A percentile compares a stretch with the other conserved stretches of the same genome.
phyloP scores from a whole-genome alignment of 2,329 filamentous ascomycete species.

The Aspergillus hortae region DNA sequence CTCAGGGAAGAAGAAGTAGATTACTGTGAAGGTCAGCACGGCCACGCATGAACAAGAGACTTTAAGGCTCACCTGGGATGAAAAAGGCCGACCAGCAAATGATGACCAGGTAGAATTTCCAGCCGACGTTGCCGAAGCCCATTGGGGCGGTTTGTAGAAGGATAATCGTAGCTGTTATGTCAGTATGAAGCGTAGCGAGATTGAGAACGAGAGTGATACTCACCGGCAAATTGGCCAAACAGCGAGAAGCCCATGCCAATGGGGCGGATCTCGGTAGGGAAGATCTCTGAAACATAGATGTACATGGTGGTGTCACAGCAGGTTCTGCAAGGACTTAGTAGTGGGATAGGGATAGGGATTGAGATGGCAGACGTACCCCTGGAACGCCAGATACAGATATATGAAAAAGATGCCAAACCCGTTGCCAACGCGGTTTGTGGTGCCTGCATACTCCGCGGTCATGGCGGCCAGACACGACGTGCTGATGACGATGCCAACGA shows the following conservation, averaged over 20 bases:
- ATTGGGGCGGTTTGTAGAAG: constrained; percentile 47
- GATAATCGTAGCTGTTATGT: constrained; percentile 41
- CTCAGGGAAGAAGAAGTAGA: constrained; percentile 46
- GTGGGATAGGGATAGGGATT: not conserved
- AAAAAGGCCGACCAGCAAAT: constrained; percentile 44
- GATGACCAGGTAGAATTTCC: constrained; percentile 51
- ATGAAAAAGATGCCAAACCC: constrained; percentile 41
- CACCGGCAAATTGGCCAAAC: constrained; percentile 48
- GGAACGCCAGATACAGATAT: constrained; percentile 48
- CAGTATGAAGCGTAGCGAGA: not conserved
- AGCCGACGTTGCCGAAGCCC: constrained; percentile 44
- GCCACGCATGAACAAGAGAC: not conserved
- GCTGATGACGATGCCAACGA: constrained; percentile 39
- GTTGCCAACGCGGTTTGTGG: constrained; percentile 39
- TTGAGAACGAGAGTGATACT: not conserved
- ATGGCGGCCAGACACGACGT: constrained; percentile 40
- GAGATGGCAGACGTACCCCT: constrained; percentile 31
- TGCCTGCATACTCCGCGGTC: constrained; percentile 37
- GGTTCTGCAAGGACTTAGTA: constrained; percentile 28
- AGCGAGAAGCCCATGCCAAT: constrained; percentile 53
- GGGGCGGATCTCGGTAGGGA: constrained; percentile 49
- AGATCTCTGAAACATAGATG: constrained; percentile 46
- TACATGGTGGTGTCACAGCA: constrained; percentile 49
- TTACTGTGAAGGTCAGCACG: constrained; percentile 24
- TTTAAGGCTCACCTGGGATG: constrained; percentile 30